Conservation (phyloP, 2,329 filamentous ascomycete genomes). For the Ascochyta clinopodiicola region DNA sequence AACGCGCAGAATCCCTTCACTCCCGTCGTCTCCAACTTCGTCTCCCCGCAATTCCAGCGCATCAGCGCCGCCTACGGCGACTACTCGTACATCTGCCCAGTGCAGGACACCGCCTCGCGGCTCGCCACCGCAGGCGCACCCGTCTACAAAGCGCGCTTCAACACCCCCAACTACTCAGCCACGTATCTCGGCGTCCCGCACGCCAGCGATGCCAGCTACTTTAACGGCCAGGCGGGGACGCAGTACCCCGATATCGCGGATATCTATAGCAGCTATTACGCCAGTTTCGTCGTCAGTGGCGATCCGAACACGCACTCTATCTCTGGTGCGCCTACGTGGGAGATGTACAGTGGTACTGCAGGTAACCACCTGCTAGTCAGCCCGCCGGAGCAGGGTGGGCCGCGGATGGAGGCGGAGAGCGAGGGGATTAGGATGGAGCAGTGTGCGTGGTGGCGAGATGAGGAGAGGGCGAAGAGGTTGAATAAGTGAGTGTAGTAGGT, state of each 20-base stretch:
- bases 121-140: constrained; percentile 30
- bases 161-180: constrained; percentile 39
- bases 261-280: constrained; percentile 45
- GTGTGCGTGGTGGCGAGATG: constrained; percentile 45
- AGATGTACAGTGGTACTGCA: constrained; percentile 29
- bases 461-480: constrained; percentile 35
- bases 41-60: constrained; percentile 54
- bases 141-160: constrained; percentile 47
- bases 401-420: constrained; percentile 34
- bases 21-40: constrained; percentile 46
- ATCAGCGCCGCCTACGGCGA: constrained; percentile 51
- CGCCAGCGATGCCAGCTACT: constrained; percentile 39
- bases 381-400: constrained; percentile 29
- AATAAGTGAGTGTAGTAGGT: constrained; percentile 32
- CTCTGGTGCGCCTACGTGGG: constrained; percentile 36
- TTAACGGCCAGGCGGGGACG: constrained; percentile 35
- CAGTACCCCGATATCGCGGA: constrained; percentile 40
- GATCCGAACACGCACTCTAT: constrained; percentile 41
- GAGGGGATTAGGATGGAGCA: constrained; percentile 37
- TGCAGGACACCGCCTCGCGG: constrained; percentile 40
- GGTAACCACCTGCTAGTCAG: constrained; percentile 33
- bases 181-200: constrained; percentile 43
- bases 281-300: constrained; percentile 45
- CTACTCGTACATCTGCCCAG: constrained; percentile 46
- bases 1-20: constrained; percentile 20